Evolutionary conservation across 805 yeast genomes (phyloP), one percentile per base, ranked within the genome.

Genomic region (Blastobotrys chiropterorum): DNA sequence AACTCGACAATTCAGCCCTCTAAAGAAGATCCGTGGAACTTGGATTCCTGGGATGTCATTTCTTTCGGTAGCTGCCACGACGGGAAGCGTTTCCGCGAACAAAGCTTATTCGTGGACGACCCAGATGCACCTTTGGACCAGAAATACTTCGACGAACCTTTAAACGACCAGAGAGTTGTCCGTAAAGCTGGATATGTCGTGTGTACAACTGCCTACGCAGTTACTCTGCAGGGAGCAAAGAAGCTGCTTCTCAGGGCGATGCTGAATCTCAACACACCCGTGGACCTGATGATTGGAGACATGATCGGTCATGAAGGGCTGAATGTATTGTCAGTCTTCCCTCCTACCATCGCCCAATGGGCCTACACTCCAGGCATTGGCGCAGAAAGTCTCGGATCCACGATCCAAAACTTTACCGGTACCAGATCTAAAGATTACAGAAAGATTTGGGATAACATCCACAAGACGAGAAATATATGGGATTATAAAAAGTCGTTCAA

Each of bases 131-230:
- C 49, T 11, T 20, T 19, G 11, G 48, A 22, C 34, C 44, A 19
- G 31, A 14, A 15, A 8, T 54, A 39, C 21, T 51, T 17, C 19
- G 49, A 21, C 19, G 30, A 30, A 6, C 17, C 26, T 3, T 26
- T 55, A 38, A 26, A 21, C 20, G 30, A 47, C 17, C 41, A 53
- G 26, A 26, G 58, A 19, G 53, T 51, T 3, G 47, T 55, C 3
- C 47, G 56, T 15, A 16, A 55, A 20, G n/a, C 44, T 40, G 48
- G 45, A 11, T n/a, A 20, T 11, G 49, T 49, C 4, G 50, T 50
- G 4, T 51, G 57, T 39, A 52, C 57, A 2, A 48, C 38, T n/a
- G 57, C 55, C 8, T 54, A 54, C 34, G 57, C 57, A 6, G 30
- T 54, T 5, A 44, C 55, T 6, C 47, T 31, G 26, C 6, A 30